Percentiles rank a stretch among this genome's conserved stretches.
These are phyloP conservation scores for Beta macrorhiza DNA, from an alignment of 179 eudicot species.

Conservation along the genomic window DNA sequence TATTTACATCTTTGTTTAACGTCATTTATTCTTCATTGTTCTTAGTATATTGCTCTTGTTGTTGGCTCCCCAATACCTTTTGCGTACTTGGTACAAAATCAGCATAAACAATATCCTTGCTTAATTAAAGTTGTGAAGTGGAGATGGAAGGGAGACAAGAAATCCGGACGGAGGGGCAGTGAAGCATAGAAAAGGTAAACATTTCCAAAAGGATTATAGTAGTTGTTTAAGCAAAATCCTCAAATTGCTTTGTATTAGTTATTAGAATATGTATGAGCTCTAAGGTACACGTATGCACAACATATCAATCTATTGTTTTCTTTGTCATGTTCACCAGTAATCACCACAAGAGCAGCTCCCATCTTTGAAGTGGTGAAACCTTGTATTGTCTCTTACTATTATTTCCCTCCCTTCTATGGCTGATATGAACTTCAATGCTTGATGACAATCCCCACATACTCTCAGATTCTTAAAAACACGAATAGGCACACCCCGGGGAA, in stretches of 20 bases:
- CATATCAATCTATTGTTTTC: background rate
- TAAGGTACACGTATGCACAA: background rate
- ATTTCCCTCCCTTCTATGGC: conserved; percentile 64
- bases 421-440: conserved; percentile 61
- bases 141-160: too few species aligned
- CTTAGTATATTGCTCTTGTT: too few species aligned
- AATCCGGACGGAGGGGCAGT: too few species aligned
- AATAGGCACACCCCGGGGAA: conserved; percentile 45
- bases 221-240: background rate
- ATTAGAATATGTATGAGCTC: background rate
- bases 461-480: conserved; percentile 69
- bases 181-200: too few species aligned
- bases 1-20: too few species aligned
- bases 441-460: conserved; percentile 75
- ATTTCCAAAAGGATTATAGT: background rate
- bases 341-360: conserved; percentile 79
- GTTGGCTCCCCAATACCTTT: too few species aligned
- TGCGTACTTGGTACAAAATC: too few species aligned
- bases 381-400: conserved; percentile 60
- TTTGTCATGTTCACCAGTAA: conserved; percentile 52
- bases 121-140: too few species aligned
- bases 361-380: conserved; percentile 75
- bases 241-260: background rate
- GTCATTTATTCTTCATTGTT: too few species aligned
- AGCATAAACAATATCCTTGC: too few species aligned